These are phyloP conservation scores for Phoma sp. DNA, from an alignment of 2,329 filamentous ascomycete species.

Conservation along the genomic window DNA sequence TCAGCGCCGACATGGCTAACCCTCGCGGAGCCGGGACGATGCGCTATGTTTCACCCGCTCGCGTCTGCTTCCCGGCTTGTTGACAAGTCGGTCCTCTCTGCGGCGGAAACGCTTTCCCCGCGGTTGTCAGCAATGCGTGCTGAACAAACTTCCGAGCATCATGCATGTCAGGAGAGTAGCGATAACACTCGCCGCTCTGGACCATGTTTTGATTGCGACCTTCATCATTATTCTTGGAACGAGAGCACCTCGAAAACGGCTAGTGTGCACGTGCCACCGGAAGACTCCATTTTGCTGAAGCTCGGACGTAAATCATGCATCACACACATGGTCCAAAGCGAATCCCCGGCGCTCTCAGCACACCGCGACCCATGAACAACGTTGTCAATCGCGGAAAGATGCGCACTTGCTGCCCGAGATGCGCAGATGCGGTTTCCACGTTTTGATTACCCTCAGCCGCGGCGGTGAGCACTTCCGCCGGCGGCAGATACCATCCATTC, in stretches of 20 bases:
- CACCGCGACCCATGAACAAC: conserved; percentile 12
- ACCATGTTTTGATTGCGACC: background rate
- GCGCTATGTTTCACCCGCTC: conserved; percentile 46
- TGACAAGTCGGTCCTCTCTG: conserved; percentile 4
- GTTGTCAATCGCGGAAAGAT: conserved; percentile 2
- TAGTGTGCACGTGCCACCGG: conserved; percentile 24
- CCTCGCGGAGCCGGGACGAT: conserved; percentile 43
- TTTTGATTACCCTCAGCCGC: conserved; percentile 3
- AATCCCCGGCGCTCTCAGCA: conserved; percentile 19
- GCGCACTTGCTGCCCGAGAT: no score
- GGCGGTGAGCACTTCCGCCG: conserved; percentile 1
- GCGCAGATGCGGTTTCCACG: background rate
- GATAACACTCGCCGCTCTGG: background rate
- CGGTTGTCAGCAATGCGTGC: conserved; percentile 9
- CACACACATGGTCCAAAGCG: conserved; percentile 23
- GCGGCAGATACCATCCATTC: conserved; percentile 8
- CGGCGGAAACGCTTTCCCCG: conserved; percentile 18
- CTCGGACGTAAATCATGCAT: conserved; percentile 33
- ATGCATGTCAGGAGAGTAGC: conserved; percentile 1
- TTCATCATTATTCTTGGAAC: conserved; percentile 18
- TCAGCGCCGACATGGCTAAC: conserved; percentile 24
- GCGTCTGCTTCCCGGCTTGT: conserved; percentile 24
- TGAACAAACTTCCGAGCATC: conserved; percentile 1
- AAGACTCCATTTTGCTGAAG: background rate
- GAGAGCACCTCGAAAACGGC: background rate